Evolutionary conservation across 2,329 filamentous ascomycete genomes (phyloP), one percentile per base, ranked within the genome.

Genomic region (Rhynchosporium agropyri): DNA sequence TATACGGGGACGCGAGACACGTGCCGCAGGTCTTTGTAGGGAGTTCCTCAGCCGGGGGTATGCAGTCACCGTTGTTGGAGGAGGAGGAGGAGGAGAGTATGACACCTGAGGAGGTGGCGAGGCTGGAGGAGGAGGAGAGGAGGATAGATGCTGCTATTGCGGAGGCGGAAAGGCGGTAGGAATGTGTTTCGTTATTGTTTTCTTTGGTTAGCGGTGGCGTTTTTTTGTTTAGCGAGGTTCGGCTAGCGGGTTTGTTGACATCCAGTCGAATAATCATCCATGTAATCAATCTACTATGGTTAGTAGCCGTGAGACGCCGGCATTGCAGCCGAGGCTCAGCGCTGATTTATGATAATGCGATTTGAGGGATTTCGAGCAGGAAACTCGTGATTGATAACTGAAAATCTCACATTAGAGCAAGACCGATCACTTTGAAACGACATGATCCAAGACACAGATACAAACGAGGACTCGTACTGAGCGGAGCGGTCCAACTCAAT

Each of bases 111-210:
- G 72, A 74, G 51, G 48, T 69, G 3, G 67, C 65, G 59, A 63
- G 67, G 61, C 57, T 71, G 54, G 72, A 73, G 43, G 72, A 74
- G 28, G 72, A 73, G 51, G 72, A 74, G 66, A 67, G 70, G 61
- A 69, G 67, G 56, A 73, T 73, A 26, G 71, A 73, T 61, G 68
- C 66, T 46, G 71, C 71, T 38, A 73, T 73, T 59, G 71, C 69
- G 48, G 70, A 70, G 36, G 68, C 70, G 20, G 71, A 62, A 28
- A 56, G 67, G 43, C 56, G 65, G 60, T 61, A 49, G 29, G 9
- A 31, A 12, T n/a, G 42, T 9, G 38, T 48, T 36, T 50, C 46
- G 43, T n/a, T 26, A 9, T n/a, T 40, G 20, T 13, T 36, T 31
- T 40, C n/a, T 12, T 15, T n/a, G 43, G 26, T 54, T 13, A 12